These are phyloP conservation scores for Camellia sinensis DNA, from an alignment of 148 eudicot species.

Conservation along the genomic window DNA sequence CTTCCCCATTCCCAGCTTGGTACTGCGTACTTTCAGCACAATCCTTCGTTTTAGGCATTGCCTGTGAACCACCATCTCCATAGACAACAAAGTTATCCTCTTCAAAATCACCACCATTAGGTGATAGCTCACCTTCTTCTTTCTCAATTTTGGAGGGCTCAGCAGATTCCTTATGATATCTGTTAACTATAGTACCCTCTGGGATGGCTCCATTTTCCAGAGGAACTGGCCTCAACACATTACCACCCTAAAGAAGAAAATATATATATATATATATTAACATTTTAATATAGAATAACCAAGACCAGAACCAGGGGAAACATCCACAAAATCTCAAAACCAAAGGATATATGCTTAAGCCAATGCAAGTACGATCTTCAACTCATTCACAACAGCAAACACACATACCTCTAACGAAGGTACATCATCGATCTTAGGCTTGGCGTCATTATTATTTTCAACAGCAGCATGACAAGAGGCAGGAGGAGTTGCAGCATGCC, in stretches of 20 bases:
- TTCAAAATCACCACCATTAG: slow-evolving; percentile 56
- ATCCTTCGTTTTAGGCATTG: slow-evolving; percentile 31
- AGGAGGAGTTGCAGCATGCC: neutral
- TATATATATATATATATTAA: neutral
- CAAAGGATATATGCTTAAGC: neutral
- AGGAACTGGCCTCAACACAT: slow-evolving; percentile 31
- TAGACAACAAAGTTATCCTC: slow-evolving; percentile 49
- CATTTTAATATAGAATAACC: neutral
- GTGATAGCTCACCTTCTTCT: slow-evolving; percentile 85
- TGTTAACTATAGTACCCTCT: slow-evolving; percentile 33
- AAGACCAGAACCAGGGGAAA: neutral
- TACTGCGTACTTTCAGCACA: slow-evolving; percentile 28
- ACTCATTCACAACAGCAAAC: neutral
- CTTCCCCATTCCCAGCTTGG: slow-evolving; percentile 39
- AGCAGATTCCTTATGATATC: slow-evolving; percentile 32
- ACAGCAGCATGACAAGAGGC: slow-evolving; percentile 14
- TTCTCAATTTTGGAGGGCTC: slow-evolving; percentile 58
- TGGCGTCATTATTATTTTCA: slow-evolving; percentile 44
- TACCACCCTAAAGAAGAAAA: slow-evolving; percentile 43
- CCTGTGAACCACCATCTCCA: slow-evolving; percentile 33
- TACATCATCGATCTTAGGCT: slow-evolving; percentile 31
- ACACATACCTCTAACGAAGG: slow-evolving; percentile 45
- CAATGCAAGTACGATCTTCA: neutral
- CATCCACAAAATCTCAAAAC: neutral
- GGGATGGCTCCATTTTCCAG: slow-evolving; percentile 38